These are phyloP conservation scores for Barnettozyma sucrosica DNA, from an alignment of 805 yeast species.

Conservation along the genomic window DNA sequence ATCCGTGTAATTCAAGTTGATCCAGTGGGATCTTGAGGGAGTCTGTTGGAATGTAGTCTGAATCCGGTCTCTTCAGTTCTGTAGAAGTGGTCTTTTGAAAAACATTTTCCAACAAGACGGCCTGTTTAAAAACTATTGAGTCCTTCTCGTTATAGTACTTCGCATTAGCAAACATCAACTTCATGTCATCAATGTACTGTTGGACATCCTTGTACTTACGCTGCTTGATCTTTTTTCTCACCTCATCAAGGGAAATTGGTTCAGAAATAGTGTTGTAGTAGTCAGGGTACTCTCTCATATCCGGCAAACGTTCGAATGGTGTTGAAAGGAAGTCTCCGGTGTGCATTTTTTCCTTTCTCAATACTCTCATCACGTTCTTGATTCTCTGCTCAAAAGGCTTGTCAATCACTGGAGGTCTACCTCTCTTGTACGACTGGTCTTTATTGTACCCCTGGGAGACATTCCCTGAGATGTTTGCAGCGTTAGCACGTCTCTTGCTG, in stretches of 20 bases:
- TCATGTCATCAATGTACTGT: conserved; percentile 70
- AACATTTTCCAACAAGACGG: conserved; percentile 55
- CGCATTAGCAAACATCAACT: conserved; percentile 67
- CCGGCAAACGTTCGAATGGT: conserved; percentile 80
- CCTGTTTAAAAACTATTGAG: conserved; percentile 53
- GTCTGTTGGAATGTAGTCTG: conserved; percentile 56
- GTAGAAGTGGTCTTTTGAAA: conserved; percentile 52
- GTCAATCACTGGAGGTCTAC: conserved; percentile 88
- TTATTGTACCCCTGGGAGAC: conserved; percentile 12
- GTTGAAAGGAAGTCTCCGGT: conserved; percentile 46
- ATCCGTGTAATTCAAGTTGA: conserved; percentile 63
- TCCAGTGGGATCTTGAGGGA: conserved; percentile 73
- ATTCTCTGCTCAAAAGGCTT: conserved; percentile 89
- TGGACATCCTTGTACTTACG: conserved; percentile 76
- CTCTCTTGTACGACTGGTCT: conserved; percentile 47
- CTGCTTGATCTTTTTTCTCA: conserved; percentile 77
- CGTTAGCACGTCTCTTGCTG: neutral
- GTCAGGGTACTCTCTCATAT: conserved; percentile 37
- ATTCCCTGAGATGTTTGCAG: conserved; percentile 9
- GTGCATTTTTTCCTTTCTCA: conserved; percentile 65
- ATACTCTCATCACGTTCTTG: conserved; percentile 74
- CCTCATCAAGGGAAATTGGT: conserved; percentile 66
- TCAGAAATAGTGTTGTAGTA: conserved; percentile 46
- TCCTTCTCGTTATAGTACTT: conserved; percentile 57
- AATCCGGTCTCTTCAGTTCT: conserved; percentile 78